Evolutionary conservation across 306 rosid genomes (phyloP).

Genomic region (Mimosa bimucronata): DNA sequence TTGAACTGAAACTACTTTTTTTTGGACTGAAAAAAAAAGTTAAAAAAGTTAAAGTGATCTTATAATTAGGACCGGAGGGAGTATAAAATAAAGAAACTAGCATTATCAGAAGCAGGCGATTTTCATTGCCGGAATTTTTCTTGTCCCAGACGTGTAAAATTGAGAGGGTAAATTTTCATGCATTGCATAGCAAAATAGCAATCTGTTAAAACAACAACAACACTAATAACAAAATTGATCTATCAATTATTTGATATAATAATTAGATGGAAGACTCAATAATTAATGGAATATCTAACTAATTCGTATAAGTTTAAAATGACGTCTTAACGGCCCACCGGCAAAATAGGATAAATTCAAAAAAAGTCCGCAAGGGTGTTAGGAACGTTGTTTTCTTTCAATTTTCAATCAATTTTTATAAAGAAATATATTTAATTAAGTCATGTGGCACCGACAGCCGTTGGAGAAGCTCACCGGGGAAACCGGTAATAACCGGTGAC

Average conservation of each 20-base stretch:
- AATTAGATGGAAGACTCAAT: background rate
- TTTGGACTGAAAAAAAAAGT: no score
- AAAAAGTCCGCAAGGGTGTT: background rate
- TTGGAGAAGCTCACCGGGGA: background rate
- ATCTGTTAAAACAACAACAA: background rate
- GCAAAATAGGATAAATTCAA: background rate
- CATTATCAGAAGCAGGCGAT: background rate
- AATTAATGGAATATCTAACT: background rate
- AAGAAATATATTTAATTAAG: background rate
- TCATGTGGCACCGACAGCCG: constrained; percentile 58
- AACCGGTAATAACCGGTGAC: constrained; percentile 45
- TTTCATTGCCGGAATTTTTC: background rate
- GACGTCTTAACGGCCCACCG: background rate
- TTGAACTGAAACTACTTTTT: no score
- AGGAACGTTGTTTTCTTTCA: background rate
- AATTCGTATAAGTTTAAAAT: background rate
- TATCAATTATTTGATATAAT: background rate
- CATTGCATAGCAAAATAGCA: background rate
- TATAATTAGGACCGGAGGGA: no score
- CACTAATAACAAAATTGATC: background rate
- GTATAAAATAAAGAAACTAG: background rate
- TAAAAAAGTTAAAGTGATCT: no score
- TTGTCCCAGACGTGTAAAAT: background rate
- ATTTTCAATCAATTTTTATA: background rate
- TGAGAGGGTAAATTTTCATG: background rate